A percentile compares a stretch with the other conserved stretches of the same genome.
Evolutionary conservation across 2,329 filamentous ascomycete species (phyloP).

Genomic region (Diaporthe longicolla): DNA sequence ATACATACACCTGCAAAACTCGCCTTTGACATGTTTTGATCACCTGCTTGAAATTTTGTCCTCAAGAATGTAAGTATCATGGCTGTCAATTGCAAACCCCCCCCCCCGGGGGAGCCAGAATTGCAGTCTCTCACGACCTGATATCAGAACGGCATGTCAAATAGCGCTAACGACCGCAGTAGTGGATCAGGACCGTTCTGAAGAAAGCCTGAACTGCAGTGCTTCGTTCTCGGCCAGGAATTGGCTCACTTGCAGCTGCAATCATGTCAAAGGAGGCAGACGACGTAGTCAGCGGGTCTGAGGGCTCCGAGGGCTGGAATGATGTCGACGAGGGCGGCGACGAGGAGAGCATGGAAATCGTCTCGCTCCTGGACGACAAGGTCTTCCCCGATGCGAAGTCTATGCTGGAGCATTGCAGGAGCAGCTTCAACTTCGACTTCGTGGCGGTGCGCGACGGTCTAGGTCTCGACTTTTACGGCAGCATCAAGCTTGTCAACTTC

Average conservation of each 20-base stretch:
- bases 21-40: not conserved
- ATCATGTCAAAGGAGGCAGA: conserved; percentile 41
- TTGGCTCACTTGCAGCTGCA: not conserved
- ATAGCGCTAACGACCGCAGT: conserved; percentile 16
- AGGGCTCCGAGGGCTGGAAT: conserved; percentile 54
- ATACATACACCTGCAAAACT: conserved; percentile 38
- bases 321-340: conserved; percentile 60
- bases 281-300: conserved; percentile 52
- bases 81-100: not conserved
- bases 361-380: conserved; percentile 77
- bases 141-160: not conserved
- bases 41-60: not conserved
- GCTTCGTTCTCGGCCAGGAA: too few relatives aligned
- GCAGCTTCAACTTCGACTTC: conserved; percentile 77
- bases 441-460: conserved; percentile 68
- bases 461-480: conserved; percentile 79
- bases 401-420: conserved; percentile 79
- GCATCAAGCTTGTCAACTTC: conserved; percentile 83
- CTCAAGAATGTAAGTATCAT: not conserved
- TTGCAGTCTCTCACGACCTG: not conserved
- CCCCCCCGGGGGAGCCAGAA: too few relatives aligned
- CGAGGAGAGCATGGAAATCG: conserved; percentile 70
- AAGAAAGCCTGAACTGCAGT: not conserved
- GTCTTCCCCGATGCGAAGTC: conserved; percentile 74
- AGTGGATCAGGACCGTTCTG: conserved; percentile 3